Percentiles rank a stretch among this genome's conserved stretches.
phyloP scores from a whole-genome alignment of 1,139 yeast species.

The Yamadazyma sp. region DNA sequence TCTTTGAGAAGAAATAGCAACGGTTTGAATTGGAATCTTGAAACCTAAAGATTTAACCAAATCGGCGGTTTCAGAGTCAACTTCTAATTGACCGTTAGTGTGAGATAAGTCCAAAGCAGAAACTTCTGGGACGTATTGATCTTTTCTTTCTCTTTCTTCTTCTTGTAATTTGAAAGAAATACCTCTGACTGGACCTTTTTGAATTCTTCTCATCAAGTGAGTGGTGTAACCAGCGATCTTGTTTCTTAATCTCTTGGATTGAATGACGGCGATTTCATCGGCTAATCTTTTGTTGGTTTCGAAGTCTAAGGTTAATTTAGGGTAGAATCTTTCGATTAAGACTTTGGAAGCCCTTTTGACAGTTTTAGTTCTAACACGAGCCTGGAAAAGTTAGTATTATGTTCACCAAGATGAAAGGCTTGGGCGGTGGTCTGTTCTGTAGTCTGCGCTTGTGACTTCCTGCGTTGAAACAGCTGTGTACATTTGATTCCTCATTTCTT shows the following conservation, averaged over 20 bases:
- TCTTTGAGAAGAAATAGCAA: slow-evolving; percentile 91
- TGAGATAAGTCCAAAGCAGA: slow-evolving; percentile 98
- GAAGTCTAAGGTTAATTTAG: slow-evolving; percentile 98
- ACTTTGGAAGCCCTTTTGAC: slow-evolving; percentile 99
- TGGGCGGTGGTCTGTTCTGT: too few species aligned
- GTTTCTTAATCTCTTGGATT: slow-evolving; percentile 99
- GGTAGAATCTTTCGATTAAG: slow-evolving; percentile 99
- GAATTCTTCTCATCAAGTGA: slow-evolving; percentile 99
- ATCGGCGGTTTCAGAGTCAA: slow-evolving; percentile 97
- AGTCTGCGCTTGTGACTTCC: too few species aligned
- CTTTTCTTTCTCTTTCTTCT: slow-evolving; percentile 99
- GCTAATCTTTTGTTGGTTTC: slow-evolving; percentile 99
- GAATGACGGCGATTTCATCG: slow-evolving; percentile 97
- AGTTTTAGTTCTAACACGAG: slow-evolving; percentile 99
- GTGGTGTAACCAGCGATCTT: slow-evolving; percentile 99
- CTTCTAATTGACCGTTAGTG: slow-evolving; percentile 95
- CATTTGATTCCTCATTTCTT: too few species aligned
- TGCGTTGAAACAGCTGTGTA: too few species aligned
- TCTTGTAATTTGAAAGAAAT: slow-evolving; percentile 99
- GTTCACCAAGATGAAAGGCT: neutral
- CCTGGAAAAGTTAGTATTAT: slow-evolving; percentile 43
- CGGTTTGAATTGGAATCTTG: slow-evolving; percentile 90
- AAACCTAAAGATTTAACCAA: slow-evolving; percentile 95
- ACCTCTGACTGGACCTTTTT: slow-evolving; percentile 99
- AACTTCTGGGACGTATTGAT: slow-evolving; percentile 99